Conservation (phyloP, 1,284 basidiomycete species). For the Coniophora puteana region DNA sequence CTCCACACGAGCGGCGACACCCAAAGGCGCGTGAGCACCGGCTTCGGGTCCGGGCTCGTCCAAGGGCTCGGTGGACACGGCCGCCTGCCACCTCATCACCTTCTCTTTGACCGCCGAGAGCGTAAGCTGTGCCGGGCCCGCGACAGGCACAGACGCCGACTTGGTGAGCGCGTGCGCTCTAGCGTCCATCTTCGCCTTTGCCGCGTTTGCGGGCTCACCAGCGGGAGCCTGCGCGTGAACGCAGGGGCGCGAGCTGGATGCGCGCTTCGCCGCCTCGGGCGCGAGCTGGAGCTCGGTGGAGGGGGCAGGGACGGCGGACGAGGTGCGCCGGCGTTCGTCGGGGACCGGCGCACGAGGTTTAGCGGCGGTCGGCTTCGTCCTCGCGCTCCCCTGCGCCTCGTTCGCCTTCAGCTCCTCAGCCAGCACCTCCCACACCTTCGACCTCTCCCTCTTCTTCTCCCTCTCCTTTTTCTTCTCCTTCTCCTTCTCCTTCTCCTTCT, state of each 20-base stretch:
- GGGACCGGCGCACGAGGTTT: no score
- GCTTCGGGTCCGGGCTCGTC: constrained; percentile 8
- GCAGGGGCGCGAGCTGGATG: no score
- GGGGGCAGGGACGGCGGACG: constrained; percentile 9
- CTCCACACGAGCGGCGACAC: no score
- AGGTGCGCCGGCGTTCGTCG: not conserved
- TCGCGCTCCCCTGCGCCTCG: not conserved
- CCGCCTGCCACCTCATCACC: constrained; percentile 26
- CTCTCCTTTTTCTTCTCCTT: not conserved
- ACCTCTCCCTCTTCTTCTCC: not conserved
- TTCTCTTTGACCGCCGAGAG: constrained; percentile 25
- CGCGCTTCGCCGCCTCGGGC: no score
- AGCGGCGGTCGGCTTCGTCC: not conserved
- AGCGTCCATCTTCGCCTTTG: no score
- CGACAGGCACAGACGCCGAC: no score
- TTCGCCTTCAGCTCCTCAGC: no score
- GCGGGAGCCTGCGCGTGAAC: no score
- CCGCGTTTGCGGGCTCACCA: no score
- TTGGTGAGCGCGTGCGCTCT: no score
- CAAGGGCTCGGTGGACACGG: constrained; percentile 15
- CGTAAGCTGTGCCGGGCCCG: no score
- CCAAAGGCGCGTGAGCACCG: constrained; percentile 1
- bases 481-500: constrained; percentile 15
- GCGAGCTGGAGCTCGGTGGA: not conserved
- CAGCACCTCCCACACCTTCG: no score